Percentiles rank a stretch among this genome's conserved stretches.
These are phyloP conservation scores for Thalassiosira hispida DNA, from an alignment of 352 stramenopile genomes.

Conservation along the genomic window DNA sequence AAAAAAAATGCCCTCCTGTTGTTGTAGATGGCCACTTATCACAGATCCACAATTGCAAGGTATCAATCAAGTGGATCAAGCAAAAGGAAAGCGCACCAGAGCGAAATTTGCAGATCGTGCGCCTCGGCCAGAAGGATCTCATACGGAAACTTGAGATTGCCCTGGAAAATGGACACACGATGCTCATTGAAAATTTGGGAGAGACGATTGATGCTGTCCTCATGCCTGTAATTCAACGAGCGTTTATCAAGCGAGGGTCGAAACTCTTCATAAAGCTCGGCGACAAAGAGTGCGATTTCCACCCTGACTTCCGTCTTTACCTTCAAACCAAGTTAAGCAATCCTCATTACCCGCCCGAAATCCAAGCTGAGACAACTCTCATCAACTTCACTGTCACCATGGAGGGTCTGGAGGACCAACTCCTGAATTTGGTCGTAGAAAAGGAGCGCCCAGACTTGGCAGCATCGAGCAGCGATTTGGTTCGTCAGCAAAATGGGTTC, in stretches of 20 bases:
- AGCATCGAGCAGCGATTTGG: slow-evolving; percentile 91
- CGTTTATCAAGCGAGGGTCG: slow-evolving; percentile 95
- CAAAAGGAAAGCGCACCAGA: slow-evolving; percentile 88
- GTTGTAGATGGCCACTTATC: slow-evolving; percentile 91
- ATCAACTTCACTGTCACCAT: slow-evolving; percentile 98
- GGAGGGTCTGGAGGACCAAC: slow-evolving; percentile 93
- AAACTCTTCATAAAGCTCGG: slow-evolving; percentile 93
- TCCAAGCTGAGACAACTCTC: slow-evolving; percentile 92
- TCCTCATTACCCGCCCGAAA: slow-evolving; percentile 96
- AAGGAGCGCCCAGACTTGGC: slow-evolving; percentile 94
- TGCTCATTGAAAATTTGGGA: slow-evolving; percentile 97
- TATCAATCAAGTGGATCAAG: slow-evolving; percentile 92
- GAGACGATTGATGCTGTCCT: slow-evolving; percentile 96
- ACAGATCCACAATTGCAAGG: slow-evolving; percentile 97
- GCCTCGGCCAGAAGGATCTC: slow-evolving; percentile 95
- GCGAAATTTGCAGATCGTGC: slow-evolving; percentile 90
- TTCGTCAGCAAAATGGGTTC: slow-evolving; percentile 93
- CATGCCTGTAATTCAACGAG: slow-evolving; percentile 93
- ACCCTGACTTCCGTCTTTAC: slow-evolving; percentile 95
- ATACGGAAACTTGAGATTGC: slow-evolving; percentile 92
- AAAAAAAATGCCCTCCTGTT: too few species aligned
- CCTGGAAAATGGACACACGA: slow-evolving; percentile 92
- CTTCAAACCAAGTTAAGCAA: slow-evolving; percentile 97
- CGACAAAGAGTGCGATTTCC: slow-evolving; percentile 95
- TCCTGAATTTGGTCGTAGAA: slow-evolving; percentile 94